Conservation (phyloP, 805 yeast genomes). For the Metschnikowia vanudenii region DNA sequence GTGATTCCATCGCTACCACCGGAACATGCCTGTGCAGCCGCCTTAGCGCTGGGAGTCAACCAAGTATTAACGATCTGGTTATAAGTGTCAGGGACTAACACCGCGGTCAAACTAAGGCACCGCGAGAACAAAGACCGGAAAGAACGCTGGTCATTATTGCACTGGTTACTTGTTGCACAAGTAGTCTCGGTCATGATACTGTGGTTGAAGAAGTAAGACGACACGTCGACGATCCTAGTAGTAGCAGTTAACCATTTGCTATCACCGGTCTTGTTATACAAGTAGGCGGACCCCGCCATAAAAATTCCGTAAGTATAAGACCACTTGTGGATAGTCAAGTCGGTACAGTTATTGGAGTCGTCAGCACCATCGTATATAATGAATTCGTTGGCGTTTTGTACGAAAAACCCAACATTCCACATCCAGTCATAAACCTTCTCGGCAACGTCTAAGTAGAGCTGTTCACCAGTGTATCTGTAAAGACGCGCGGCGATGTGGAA, state of each 20-base stretch:
- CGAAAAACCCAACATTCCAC: conserved; percentile 28
- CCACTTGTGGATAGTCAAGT: conserved; percentile 56
- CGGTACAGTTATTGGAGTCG: conserved; percentile 44
- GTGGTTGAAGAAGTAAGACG: conserved; percentile 38
- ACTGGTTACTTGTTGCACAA: conserved; percentile 51
- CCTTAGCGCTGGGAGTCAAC: conserved; percentile 51
- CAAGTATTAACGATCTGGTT: conserved; percentile 33
- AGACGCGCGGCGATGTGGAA: conserved; percentile 46
- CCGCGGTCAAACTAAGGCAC: conserved; percentile 56
- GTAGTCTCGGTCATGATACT: conserved; percentile 59
- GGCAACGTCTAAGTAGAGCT: conserved; percentile 40
- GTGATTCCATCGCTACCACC: conserved; percentile 87
- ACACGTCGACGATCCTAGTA: conserved; percentile 35
- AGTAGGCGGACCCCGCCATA: conserved; percentile 66
- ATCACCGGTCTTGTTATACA: conserved; percentile 59
- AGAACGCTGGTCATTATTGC: conserved; percentile 76
- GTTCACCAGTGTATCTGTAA: conserved; percentile 42
- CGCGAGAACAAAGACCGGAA: conserved; percentile 71
- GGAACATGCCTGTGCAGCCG: conserved; percentile 66
- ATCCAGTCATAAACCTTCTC: conserved; percentile 47
- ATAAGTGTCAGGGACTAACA: conserved; percentile 49
- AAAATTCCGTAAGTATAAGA: conserved; percentile 69
- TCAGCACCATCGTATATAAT: conserved; percentile 50
- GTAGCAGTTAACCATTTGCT: conserved; percentile 42
- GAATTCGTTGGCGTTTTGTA: conserved; percentile 24